These are phyloP conservation scores for Phytophthora idaei DNA, from an alignment of 352 stramenopile species.

Conservation along the genomic window DNA sequence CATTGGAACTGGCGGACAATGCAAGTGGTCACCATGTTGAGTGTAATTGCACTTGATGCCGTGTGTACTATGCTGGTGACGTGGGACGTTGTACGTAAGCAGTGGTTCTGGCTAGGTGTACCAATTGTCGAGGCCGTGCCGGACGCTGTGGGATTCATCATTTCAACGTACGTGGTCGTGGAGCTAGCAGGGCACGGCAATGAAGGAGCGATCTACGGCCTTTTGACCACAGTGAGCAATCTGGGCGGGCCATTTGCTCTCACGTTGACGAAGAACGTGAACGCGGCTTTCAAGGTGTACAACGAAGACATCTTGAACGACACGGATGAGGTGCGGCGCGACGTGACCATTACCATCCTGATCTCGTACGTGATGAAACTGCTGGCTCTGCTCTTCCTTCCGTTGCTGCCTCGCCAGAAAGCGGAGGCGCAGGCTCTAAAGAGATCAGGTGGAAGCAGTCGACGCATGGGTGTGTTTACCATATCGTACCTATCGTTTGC, in stretches of 20 bases:
- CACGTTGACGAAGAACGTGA: conserved; percentile 60
- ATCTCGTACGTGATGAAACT: conserved; percentile 59
- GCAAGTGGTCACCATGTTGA: conserved; percentile 47
- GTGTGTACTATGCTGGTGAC: conserved; percentile 61
- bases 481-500: conserved; percentile 48
- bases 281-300: conserved; percentile 50
- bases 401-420: conserved; percentile 53
- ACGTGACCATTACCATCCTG: conserved; percentile 64
- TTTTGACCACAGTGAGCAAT: conserved; percentile 63
- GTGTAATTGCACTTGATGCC: conserved; percentile 49
- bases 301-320: conserved; percentile 58
- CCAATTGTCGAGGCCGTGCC: conserved; percentile 54
- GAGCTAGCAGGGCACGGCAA: conserved; percentile 60
- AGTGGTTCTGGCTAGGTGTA: conserved; percentile 65
- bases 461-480: conserved; percentile 45
- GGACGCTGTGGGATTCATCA: conserved; percentile 52
- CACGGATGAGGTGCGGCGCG: conserved; percentile 46
- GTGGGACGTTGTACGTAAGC: conserved; percentile 54
- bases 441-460: conserved; percentile 44
- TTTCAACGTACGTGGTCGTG: conserved; percentile 61
- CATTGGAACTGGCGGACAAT: conserved; percentile 63
- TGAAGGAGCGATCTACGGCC: conserved; percentile 59
- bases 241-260: conserved; percentile 47
- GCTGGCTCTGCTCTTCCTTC: conserved; percentile 41
- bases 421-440: conserved; percentile 51